phyloP scores from a whole-genome alignment of 495 filamentous ascomycete genomes.

The Talaromyces nanjingensis region DNA sequence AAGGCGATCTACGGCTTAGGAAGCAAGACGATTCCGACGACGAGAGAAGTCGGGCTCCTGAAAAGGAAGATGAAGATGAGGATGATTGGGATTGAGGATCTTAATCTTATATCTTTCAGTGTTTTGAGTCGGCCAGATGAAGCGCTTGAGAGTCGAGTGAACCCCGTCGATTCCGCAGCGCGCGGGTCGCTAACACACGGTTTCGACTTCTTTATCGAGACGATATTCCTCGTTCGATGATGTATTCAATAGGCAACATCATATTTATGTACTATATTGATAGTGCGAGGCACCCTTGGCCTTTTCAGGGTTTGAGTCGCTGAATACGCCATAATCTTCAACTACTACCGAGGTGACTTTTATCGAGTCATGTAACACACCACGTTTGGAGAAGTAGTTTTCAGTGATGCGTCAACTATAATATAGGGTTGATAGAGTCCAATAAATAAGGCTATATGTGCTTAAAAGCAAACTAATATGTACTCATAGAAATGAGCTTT shows the following conservation, averaged over 20 bases:
- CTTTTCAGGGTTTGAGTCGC: too few relatives aligned
- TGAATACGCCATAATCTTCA: not conserved
- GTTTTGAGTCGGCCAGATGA: not conserved
- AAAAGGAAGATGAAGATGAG: conserved; percentile 56
- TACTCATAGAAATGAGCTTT: not conserved
- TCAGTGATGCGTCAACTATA: too few relatives aligned
- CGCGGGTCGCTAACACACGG: not conserved
- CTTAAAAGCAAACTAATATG: too few relatives aligned
- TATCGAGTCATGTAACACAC: not conserved
- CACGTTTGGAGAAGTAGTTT: too few relatives aligned
- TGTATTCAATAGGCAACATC: too few relatives aligned
- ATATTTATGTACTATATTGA: too few relatives aligned
- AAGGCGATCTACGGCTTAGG: conserved; percentile 70
- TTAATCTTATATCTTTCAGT: not conserved
- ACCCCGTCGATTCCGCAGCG: not conserved
- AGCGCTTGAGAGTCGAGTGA: not conserved
- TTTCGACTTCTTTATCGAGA: not conserved
- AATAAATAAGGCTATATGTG: too few relatives aligned
- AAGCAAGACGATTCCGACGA: conserved; percentile 54
- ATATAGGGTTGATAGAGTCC: too few relatives aligned
- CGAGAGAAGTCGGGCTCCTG: conserved; percentile 28
- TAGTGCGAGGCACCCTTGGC: too few relatives aligned
- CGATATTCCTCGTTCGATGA: not conserved
- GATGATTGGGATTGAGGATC: conserved; percentile 68
- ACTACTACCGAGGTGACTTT: not conserved